Conservation (phyloP, 495 filamentous ascomycete genomes). For the Tuber brumale region DNA sequence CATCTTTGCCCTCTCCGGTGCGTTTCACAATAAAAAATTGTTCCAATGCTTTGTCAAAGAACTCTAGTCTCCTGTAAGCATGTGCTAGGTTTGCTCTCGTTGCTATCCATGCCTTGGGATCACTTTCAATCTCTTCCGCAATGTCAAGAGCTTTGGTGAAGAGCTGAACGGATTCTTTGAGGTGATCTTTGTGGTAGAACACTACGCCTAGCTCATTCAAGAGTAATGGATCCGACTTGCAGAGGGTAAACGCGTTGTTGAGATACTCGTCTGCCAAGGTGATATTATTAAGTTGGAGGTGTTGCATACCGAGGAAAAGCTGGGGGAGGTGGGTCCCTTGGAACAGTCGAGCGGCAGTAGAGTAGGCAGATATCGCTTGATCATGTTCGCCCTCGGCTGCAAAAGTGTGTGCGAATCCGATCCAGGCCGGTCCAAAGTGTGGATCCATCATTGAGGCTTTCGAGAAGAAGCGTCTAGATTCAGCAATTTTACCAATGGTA, state of each 20-base stretch:
- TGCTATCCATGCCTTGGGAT: constrained; percentile 76
- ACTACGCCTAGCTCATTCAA: constrained; percentile 95
- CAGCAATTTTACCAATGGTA: constrained; percentile 76
- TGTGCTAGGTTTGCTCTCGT: constrained; percentile 85
- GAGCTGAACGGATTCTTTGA: constrained; percentile 61
- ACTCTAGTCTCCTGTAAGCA: constrained; percentile 67
- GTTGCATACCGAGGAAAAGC: constrained; percentile 97
- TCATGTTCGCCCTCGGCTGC: constrained; percentile 99
- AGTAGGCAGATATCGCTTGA: constrained; percentile 96
- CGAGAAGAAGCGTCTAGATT: constrained; percentile 90
- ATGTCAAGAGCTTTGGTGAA: constrained; percentile 70
- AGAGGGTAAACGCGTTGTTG: constrained; percentile 71
- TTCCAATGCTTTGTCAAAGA: constrained; percentile 61
- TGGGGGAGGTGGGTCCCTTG: constrained; percentile 95
- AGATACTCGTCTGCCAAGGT: constrained; percentile 92
- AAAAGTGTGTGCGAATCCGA: constrained; percentile 98
- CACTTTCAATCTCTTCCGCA: constrained; percentile 70
- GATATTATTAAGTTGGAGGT: constrained; percentile 91
- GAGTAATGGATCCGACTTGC: constrained; percentile 74
- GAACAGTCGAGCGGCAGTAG: constrained; percentile 88
- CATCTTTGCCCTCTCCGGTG: constrained; percentile 61
- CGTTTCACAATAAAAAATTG: constrained; percentile 78
- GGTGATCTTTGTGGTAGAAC: constrained; percentile 80
- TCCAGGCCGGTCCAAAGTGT: constrained; percentile 97
- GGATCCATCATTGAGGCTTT: constrained; percentile 96